Evolutionary conservation across 2,329 filamentous ascomycete genomes (phyloP).

Genomic region (Diplodia intermedia): DNA sequence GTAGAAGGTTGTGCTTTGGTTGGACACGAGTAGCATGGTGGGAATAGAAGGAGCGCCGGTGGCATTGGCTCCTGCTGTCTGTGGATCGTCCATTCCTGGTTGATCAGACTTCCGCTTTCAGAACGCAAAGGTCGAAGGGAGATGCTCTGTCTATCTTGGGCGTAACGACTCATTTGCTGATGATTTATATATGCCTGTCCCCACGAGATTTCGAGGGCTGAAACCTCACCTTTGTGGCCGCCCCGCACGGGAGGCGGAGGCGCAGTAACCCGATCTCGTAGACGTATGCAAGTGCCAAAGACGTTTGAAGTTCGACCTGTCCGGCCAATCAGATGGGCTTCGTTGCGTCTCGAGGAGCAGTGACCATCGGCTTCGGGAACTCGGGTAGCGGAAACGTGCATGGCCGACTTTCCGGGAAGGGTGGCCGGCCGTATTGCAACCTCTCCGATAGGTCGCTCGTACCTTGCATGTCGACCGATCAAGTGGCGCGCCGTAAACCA

Average conservation of each 20-base stretch:
- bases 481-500: neutral
- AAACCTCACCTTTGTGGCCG: too few species aligned
- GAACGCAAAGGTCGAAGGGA: neutral
- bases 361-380: constrained; percentile 8
- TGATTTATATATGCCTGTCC: neutral
- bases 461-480: neutral
- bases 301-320: neutral
- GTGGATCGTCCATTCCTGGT: neutral
- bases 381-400: neutral
- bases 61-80: neutral
- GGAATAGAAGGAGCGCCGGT: neutral
- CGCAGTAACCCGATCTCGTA: neutral
- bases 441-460: neutral
- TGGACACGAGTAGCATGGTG: neutral
- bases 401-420: neutral
- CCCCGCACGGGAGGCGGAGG: neutral
- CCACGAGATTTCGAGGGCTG: too few species aligned
- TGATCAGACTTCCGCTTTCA: neutral
- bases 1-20: neutral
- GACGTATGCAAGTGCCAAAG: neutral
- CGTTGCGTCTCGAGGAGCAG: neutral
- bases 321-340: neutral
- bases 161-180: neutral
- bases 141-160: neutral
- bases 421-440: neutral